These are phyloP conservation scores for Hydnum rufescens DNA, from an alignment of 768 basidiomycete species.

Conservation along the genomic window DNA sequence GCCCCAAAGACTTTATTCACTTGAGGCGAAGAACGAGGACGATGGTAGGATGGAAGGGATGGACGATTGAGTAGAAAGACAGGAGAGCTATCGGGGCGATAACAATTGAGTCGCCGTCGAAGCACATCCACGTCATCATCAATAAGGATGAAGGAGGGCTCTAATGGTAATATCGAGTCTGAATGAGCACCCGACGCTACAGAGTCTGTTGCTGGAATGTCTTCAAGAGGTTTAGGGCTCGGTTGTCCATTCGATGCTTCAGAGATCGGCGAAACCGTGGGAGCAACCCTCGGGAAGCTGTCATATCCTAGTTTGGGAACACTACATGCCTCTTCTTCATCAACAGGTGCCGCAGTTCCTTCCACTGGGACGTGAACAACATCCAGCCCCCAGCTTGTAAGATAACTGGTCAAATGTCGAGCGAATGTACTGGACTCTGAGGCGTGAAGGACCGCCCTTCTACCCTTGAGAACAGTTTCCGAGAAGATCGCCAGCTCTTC, in stretches of 20 bases:
- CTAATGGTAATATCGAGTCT: constrained; percentile 5
- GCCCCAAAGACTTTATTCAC: constrained; percentile 28
- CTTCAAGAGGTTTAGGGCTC: neutral
- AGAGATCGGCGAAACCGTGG: neutral
- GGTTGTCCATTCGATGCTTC: neutral
- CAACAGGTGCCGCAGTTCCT: neutral
- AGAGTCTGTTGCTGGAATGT: neutral
- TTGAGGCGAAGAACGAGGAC: constrained; percentile 66
- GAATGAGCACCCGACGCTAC: neutral
- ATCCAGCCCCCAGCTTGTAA: constrained; percentile 91
- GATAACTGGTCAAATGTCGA: constrained; percentile 77
- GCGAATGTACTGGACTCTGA: constrained; percentile 78
- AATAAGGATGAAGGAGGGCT: constrained; percentile 60
- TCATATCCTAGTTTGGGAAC: neutral
- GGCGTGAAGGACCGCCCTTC: constrained; percentile 67
- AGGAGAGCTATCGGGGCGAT: constrained; percentile 34
- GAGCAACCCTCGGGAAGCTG: too few relatives aligned
- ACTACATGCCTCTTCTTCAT: neutral
- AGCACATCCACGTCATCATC: constrained; percentile 80
- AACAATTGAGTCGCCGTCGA: constrained; percentile 47
- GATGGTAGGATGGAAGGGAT: constrained; percentile 41
- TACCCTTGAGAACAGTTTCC: constrained; percentile 54
- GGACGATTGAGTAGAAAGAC: constrained; percentile 32
- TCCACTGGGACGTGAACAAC: constrained; percentile 44
- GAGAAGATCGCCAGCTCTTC: constrained; percentile 62